A percentile compares a stretch with the other conserved stretches of the same genome.
These are phyloP conservation scores for Effrenium voratum DNA, from an alignment of 73 alveolate species.

Conservation along the genomic window DNA sequence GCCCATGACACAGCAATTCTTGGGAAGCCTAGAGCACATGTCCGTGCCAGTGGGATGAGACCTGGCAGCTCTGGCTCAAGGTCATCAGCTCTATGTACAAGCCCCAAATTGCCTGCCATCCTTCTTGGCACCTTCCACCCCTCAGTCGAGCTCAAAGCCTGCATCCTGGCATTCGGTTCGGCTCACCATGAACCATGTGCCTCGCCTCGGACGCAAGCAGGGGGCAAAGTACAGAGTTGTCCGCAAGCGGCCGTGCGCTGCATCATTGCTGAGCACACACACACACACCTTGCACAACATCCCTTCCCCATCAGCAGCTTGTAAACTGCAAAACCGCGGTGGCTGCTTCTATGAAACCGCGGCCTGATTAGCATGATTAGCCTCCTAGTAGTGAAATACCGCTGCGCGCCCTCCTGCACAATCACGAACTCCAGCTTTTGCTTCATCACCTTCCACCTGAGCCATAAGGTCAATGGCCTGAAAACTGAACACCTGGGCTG, in stretches of 20 bases:
- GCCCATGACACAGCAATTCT: no score
- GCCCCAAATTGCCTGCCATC: no score
- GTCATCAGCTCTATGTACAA: no score
- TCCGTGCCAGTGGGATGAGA: no score
- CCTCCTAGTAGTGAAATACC: neutral
- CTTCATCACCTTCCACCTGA: slow-evolving; percentile 79
- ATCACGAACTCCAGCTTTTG: slow-evolving; percentile 76
- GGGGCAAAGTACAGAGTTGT: no score
- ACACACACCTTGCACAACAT: neutral
- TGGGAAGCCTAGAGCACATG: no score
- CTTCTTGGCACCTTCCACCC: neutral
- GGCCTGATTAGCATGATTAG: no score
- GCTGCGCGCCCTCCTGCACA: slow-evolving; percentile 31
- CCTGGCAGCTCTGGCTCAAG: no score
- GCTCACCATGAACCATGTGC: neutral
- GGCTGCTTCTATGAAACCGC: no score
- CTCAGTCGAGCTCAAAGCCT: slow-evolving; percentile 72
- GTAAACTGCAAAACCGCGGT: no score
- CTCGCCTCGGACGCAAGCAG: no score
- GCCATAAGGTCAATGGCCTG: neutral
- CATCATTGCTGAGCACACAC: neutral
- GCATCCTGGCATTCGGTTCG: slow-evolving; percentile 33
- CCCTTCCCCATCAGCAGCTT: no score
- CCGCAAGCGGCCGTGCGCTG: neutral
- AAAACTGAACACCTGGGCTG: neutral